Percentiles rank a stretch among this genome's conserved stretches.
These are phyloP conservation scores for Tagetes erecta DNA, from an alignment of 129 eudicot genomes.

Conservation along the genomic window DNA sequence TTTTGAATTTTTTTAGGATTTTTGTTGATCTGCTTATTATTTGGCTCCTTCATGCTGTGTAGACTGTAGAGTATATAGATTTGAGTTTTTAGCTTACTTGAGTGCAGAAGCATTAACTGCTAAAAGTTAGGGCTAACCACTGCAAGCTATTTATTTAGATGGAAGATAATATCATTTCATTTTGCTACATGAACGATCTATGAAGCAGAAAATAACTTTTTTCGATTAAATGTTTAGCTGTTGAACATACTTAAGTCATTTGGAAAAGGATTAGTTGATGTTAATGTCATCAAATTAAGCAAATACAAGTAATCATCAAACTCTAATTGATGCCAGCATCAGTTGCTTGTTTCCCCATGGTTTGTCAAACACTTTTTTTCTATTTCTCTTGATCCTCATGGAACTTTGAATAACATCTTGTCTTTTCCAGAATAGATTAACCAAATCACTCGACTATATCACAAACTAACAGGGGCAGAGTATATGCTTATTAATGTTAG, in stretches of 20 bases:
- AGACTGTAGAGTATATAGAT: background rate
- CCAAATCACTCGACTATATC: background rate
- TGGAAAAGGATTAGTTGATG: background rate
- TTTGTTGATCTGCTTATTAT: conserved; percentile 13
- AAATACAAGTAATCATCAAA: background rate
- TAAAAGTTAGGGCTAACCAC: conserved; percentile 6
- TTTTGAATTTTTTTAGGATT: conserved; percentile 1
- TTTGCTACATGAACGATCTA: conserved; percentile 3
- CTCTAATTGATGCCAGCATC: background rate
- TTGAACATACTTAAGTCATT: background rate
- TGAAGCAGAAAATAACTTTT: background rate
- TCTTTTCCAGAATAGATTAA: background rate
- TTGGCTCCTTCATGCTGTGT: conserved; percentile 6
- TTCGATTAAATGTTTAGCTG: conserved; percentile 1
- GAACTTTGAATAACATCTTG: conserved; percentile 1
- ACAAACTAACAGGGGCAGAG: conserved; percentile 5
- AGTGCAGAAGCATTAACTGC: background rate
- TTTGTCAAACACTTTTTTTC: background rate
- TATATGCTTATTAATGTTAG: conserved; percentile 5
- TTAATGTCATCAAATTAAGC: background rate
- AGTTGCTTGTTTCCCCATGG: background rate
- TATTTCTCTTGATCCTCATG: background rate
- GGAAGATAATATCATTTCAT: background rate
- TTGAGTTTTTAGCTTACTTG: conserved; percentile 8
- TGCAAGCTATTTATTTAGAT: conserved; percentile 5